Base-by-base conservation (phyloP, 768 basidiomycete genomes). In the Porphyrellus cyaneotinctus region DNA sequence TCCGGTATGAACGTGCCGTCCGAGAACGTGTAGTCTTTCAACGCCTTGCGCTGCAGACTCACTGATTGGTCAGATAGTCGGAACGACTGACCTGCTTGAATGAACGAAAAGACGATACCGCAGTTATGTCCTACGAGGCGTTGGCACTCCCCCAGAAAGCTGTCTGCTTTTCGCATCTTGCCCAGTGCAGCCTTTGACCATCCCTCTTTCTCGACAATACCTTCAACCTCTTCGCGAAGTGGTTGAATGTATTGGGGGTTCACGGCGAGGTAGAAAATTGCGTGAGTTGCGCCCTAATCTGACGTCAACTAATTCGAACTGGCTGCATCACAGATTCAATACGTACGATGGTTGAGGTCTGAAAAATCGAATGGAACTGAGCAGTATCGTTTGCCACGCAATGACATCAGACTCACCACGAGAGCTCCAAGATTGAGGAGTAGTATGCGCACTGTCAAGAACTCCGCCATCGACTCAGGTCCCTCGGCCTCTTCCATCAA, bases 171-270 rank as follows among this genome's bases (percentile, higher is more conserved):
- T 57, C 56, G 67, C 64, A 73, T 65, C 32, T 68, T 66, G 15
- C 31, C 53, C 22, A 74, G 24, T 6, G 61, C 58, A 0, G 36
- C 46, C 44, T 69, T 70, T 1, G 58, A 57, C 64, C 68, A 74
- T 20, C 62, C 72, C 0, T 74, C 64, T 7, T 59, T 38, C 2
- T 41, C 33, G 12, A 73, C 30, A 15, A 68, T 59, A 0, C 43
- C 32, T 23, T 73, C 72, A 10, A 72, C 62, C 53, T 78, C 77
- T 38, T 72, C 65, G 0, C 76, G 70, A 6, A 79, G 61, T 1
- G 69, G 64, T 22, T 62, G 58, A 3, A 69, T 49, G 39, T 65
- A 73, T 44, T 72, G 56, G 4, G 75, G 72, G 22, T 69, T 49
- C 0, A 70, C 64, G 6, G 72, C 74, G 6, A 78, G 67, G 43